Evolutionary conservation across 225 moss, liverwort and hornwort species (phyloP).

Genomic region (Physcomitrellopsis africana): DNA sequence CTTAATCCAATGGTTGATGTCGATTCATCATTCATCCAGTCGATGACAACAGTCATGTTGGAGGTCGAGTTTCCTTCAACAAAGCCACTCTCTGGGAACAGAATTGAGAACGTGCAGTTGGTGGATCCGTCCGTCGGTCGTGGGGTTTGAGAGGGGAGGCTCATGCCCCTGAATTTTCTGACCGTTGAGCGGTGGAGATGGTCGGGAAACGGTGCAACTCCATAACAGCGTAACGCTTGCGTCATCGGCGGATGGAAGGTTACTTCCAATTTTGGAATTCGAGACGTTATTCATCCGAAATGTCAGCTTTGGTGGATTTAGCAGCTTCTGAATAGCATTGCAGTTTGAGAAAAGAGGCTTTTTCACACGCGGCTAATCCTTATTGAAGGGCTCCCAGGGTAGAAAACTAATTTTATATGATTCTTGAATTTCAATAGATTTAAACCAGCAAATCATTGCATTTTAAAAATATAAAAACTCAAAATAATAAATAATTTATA

Average conservation of each 20-base stretch:
- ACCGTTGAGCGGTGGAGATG: background rate
- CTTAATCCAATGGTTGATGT: background rate
- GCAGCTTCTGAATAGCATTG: no score
- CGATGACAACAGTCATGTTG: constrained; percentile 9
- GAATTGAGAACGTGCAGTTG: background rate
- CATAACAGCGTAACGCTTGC: background rate
- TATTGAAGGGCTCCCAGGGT: no score
- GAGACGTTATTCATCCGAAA: no score
- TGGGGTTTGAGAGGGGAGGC: fast-evolving
- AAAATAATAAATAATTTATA: no score
- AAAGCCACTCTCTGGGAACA: no score
- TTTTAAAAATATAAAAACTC: no score
- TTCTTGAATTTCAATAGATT: no score
- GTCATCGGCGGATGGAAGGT: background rate
- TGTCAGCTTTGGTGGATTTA: no score
- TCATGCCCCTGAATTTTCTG: fast-evolving
- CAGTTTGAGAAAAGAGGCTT: no score
- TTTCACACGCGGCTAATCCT: no score
- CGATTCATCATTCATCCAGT: background rate
- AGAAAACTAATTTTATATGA: no score
- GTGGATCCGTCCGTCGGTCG: background rate
- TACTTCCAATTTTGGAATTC: background rate
- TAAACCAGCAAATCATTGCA: no score
- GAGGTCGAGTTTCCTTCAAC: constrained; percentile 7
- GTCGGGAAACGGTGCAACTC: constrained; percentile 33